These are phyloP conservation scores for Wickerhamiella lipophila DNA, from an alignment of 805 yeast species.

Conservation along the genomic window DNA sequence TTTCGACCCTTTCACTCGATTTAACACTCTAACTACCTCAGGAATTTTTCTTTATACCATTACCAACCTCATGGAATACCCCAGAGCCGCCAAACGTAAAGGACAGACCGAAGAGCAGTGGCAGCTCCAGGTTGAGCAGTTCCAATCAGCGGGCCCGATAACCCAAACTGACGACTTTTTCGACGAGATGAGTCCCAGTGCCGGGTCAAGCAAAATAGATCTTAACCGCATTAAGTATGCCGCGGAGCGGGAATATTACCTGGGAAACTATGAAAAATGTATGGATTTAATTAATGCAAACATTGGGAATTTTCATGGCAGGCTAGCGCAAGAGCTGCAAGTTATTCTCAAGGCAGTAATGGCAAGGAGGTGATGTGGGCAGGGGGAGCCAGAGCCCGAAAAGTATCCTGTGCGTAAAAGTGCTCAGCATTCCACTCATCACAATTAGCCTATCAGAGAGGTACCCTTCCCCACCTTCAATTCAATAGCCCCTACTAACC, in stretches of 20 bases:
- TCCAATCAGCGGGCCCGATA: slow-evolving; percentile 43
- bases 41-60: too few species aligned
- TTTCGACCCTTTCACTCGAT: too few species aligned
- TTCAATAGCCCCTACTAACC: slow-evolving; percentile 36
- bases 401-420: too few species aligned
- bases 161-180: slow-evolving; percentile 15
- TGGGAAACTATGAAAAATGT: slow-evolving; percentile 41
- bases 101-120: slow-evolving; percentile 60
- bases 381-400: too few species aligned
- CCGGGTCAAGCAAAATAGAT: slow-evolving; percentile 36
- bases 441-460: not conserved
- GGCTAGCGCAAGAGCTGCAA: slow-evolving; percentile 36
- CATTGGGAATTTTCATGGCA: slow-evolving; percentile 26
- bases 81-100: slow-evolving; percentile 40
- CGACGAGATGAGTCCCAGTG: slow-evolving; percentile 8
- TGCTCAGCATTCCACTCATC: too few species aligned
- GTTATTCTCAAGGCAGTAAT: slow-evolving; percentile 8
- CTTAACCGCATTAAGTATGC: slow-evolving; percentile 45
- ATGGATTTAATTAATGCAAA: slow-evolving; percentile 32
- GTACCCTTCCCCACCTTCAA: slow-evolving; percentile 25
- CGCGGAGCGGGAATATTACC: slow-evolving; percentile 51
- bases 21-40: too few species aligned
- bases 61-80: slow-evolving; percentile 1
- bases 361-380: not conserved
- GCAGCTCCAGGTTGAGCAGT: slow-evolving; percentile 39